Evolutionary conservation across 176 grass and related monocot genomes (phyloP).

Genomic region (Leersia perrieri): DNA sequence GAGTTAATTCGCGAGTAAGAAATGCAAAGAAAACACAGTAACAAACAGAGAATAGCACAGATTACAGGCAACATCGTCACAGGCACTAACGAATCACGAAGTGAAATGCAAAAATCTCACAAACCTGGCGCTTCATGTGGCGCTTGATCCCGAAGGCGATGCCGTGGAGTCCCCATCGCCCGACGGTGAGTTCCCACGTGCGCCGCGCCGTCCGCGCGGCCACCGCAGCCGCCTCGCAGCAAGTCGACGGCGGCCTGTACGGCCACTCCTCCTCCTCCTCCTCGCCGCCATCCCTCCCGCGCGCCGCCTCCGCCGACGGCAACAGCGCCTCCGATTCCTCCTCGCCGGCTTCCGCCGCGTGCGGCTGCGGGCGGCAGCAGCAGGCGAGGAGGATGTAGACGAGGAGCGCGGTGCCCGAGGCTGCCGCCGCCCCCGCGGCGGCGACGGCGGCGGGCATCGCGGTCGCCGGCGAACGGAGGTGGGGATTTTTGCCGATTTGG

Average conservation of each 20-base stretch:
- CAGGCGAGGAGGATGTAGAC: slow-evolving; percentile 36
- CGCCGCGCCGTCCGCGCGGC: slow-evolving; percentile 46
- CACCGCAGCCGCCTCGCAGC: slow-evolving; percentile 46
- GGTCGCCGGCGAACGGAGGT: neutral
- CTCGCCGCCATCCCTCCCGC: neutral
- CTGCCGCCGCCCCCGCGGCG: slow-evolving; percentile 35
- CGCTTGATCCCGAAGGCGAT: slow-evolving; percentile 65
- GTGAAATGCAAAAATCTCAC: neutral
- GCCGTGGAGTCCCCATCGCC: slow-evolving; percentile 54
- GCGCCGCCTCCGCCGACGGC: slow-evolving; percentile 3
- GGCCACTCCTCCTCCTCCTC: slow-evolving; percentile 40
- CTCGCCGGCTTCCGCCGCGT: neutral
- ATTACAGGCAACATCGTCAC: neutral
- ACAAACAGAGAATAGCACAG: neutral
- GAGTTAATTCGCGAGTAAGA: neutral
- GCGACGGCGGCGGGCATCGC: slow-evolving; percentile 37
- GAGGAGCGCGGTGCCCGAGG: slow-evolving; percentile 38
- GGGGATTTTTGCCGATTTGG: too few species aligned
- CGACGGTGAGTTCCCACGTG: slow-evolving; percentile 48
- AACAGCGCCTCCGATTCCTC: slow-evolving; percentile 18
- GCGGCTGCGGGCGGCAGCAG: slow-evolving; percentile 6
- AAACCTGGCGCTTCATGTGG: slow-evolving; percentile 70
- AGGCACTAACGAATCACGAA: neutral
- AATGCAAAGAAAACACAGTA: neutral
- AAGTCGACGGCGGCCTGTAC: slow-evolving; percentile 35